Base-by-base conservation (phyloP, 1,284 basidiomycete species). In the Ustilago loliicola region DNA sequence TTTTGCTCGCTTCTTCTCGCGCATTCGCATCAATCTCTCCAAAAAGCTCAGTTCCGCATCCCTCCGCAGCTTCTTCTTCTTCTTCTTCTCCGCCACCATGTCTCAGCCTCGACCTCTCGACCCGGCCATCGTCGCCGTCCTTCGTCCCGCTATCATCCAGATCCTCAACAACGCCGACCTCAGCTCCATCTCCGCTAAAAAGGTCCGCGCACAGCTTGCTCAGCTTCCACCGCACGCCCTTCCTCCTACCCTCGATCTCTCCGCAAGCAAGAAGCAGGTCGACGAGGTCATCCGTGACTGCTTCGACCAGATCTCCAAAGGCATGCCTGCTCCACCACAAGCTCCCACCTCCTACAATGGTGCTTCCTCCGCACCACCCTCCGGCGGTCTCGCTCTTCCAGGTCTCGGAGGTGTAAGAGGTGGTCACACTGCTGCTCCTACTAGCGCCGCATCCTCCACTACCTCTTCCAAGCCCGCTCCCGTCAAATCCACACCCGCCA, bases 121-220 rank as follows among this genome's bases (percentile, higher is more conserved):
- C 51, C 61, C 70, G 38, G 69, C 66, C 52, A 66, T 45, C 48
- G 71, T 79, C 55, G 67, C 77, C 47, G 54, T 71, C 32, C 74
- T 85, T 29, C 77, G 80, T 27, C 76, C 74, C 27, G 75, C 76
- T 57, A 82, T 85, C 71, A 77, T 80, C 27, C 76, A 80, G 58
- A 81, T 85, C 64, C 81, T 85, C 63, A 73, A 78, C 56, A 71
- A 77, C n/a, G 66, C 82, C 11, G 83, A 85, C 50, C 75, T 85
- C 47, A 72, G 74, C 53, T 72, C 77, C n/a, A 70, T 85, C 65
- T 81, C 82, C 8, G 80, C 82, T 23, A 81, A 82, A 59, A 78
- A 79, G 58, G 79, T 85, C 30, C 79, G 83, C 53, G 64, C 57
- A 29, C 77, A 77, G 32, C 77, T 85, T 34, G 66, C 72, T 27